Base-by-base conservation (phyloP, 768 basidiomycete genomes). In the Trametes gibbosa region DNA sequence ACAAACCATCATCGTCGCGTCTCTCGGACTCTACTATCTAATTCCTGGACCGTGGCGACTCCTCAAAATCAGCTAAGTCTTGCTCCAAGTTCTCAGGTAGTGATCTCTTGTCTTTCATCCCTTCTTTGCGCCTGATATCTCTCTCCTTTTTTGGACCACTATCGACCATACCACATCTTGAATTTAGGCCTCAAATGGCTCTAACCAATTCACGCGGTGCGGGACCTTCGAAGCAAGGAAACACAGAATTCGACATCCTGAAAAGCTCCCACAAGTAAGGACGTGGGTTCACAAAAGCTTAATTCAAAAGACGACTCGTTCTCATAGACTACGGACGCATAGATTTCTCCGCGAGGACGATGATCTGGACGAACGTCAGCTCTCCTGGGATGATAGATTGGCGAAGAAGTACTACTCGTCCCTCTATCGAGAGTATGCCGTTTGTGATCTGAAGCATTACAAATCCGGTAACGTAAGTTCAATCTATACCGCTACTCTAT, bases 371-470 rank as follows among this genome's bases (percentile, higher is more conserved):
- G 65, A 70, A 2, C 72, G 72, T 46, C 53, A 70, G 13, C 66
- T 73, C 7, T 76, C 84, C 0, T 98, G 94, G 91, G 86, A 95
- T 67, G 92, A 95, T 47, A 79, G 85, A 60, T 78, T 98, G 25
- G 95, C 96, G 0, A 78, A 81, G 61, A 95, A 95, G 66, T 98
- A 95, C 76, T 95, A 98, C 66, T 76, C 81, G 13, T 90, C 75
- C 64, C 82, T 98, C 3, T 97, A 93, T 71, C 89, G 92, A 62
- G 95, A 98, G 72, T 98, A 87, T 66, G 92, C 91, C 0, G 77
- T 95, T 21, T 94, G 92, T 69, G 93, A 98, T 73, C 76, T 98
- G 59, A 98, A 98, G 76, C 96, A 98, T 69, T 97, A 92, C 79
- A 97, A 94, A 75, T 86, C 89, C 0, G 91, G 92, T 16, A 89